phyloP scores from a whole-genome alignment of 331 rosid genomes.

The Acacia concinna region DNA sequence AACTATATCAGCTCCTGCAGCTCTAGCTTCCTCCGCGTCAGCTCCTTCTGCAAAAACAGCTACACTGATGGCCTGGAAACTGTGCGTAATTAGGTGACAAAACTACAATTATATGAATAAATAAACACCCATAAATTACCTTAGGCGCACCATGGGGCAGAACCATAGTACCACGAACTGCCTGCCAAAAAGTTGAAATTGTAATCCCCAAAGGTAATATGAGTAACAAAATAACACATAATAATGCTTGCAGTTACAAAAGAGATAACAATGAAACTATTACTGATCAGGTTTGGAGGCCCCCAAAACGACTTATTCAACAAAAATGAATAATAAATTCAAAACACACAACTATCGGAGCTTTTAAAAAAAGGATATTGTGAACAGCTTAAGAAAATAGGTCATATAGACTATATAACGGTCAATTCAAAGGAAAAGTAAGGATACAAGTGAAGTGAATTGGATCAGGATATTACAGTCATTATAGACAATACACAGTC shows the following conservation, averaged over 20 bases:
- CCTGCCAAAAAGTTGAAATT: constrained; percentile 59
- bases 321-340: constrained; percentile 1
- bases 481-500: constrained; percentile 4
- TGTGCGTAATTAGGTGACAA: constrained; percentile 38
- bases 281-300: constrained; percentile 8
- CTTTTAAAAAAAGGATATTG: background rate
- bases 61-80: constrained; percentile 79
- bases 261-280: background rate
- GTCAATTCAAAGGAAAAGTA: constrained; percentile 8
- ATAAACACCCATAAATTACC: constrained; percentile 48
- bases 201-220: constrained; percentile 30
- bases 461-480: background rate
- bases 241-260: background rate
- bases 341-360: background rate
- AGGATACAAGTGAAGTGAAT: background rate
- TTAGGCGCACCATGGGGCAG: constrained; percentile 92
- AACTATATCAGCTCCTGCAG: constrained; percentile 98
- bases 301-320: background rate
- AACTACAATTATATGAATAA: constrained; percentile 34
- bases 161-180: constrained; percentile 90
- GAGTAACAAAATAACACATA: constrained; percentile 9
- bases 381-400: constrained; percentile 14
- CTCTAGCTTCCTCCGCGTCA: constrained; percentile 97
- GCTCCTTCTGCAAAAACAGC: constrained; percentile 98
- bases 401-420: constrained; percentile 10